Evolutionary conservation across 352 stramenopile species (phyloP), one percentile per base, ranked within the genome.

Genomic region (Phytophthora cryptogea): DNA sequence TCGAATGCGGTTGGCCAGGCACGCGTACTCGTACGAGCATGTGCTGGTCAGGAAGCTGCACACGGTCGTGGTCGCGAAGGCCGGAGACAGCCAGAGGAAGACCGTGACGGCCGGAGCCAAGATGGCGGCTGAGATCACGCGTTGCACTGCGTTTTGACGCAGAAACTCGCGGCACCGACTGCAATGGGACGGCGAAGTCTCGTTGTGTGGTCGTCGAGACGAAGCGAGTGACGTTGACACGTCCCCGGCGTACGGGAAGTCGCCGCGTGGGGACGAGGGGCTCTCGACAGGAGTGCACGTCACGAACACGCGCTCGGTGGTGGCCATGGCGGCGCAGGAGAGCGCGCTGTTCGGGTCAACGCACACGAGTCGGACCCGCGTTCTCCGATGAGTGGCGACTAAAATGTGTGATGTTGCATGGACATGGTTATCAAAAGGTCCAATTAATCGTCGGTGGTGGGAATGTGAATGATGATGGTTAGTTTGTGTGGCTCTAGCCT

Each of bases 21-120:
- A 92, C 45, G 82, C 63, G 59, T 83, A 91, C 63, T 91, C 82
- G 66, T 86, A 91, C 32, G 63, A 80, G 54, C 75, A 87, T 0
- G 80, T 66, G 35, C 68, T 84, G 20, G 68, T 79, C 16, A 89
- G 30, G 32, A 84, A 81, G 43, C 70, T 77, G 61, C 76, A 89
- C 10, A 87, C 72, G 0, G 79, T 87, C 23, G 77, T 74, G 5
- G 79, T 89, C 1, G 76, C 79, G 53, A 87, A 86, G 10, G 73
- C 77, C 3, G 79, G 79, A 32, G 79, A 89, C 14, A 72, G 41
- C 79, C 79, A 86, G 16, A 91, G 66, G 56, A 89, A 89, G 16
- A 84, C 59, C 10, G 80, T 92, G 45, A 92, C 76, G 0, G 74
- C 49, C 9, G 80, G 76, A 13, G 74, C 80, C 33, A 90, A 66